These are phyloP conservation scores for Saksenaea oblongispora DNA, from an alignment of 371 early-diverging fungal genomes.

Conservation along the genomic window DNA sequence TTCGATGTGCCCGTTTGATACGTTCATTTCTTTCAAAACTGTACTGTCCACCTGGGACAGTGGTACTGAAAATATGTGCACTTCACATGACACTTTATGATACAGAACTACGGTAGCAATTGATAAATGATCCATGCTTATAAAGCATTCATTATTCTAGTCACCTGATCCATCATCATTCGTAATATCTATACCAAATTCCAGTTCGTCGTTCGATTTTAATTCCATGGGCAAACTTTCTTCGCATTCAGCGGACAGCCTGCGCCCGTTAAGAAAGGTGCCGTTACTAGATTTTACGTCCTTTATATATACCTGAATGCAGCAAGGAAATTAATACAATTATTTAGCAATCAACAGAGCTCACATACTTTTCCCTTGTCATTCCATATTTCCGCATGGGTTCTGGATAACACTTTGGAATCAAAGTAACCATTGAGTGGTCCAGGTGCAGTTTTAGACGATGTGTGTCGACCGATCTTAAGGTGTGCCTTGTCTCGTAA, in stretches of 20 bases:
- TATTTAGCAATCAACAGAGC: not conserved
- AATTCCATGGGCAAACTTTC: slow-evolving; percentile 67
- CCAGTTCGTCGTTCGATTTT: slow-evolving; percentile 66
- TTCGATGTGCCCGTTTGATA: slow-evolving; percentile 12
- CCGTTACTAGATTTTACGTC: slow-evolving; percentile 87
- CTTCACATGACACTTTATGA: slow-evolving; percentile 68
- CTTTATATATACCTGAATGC: slow-evolving; percentile 64
- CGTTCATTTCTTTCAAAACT: slow-evolving; percentile 26
- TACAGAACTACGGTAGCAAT: slow-evolving; percentile 53
- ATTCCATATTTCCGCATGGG: slow-evolving; percentile 84
- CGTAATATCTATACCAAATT: slow-evolving; percentile 87
- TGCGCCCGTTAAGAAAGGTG: slow-evolving; percentile 80
- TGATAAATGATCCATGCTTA: not conserved
- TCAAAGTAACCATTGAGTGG: slow-evolving; percentile 83
- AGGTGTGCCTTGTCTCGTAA: slow-evolving; percentile 54
- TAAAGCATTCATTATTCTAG: not conserved
- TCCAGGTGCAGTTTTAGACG: slow-evolving; percentile 63
- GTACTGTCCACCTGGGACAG: slow-evolving; percentile 40
- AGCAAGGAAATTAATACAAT: not conserved
- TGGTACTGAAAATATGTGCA: slow-evolving; percentile 44
- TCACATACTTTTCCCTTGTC: slow-evolving; percentile 64
- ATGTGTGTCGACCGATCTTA: slow-evolving; percentile 79
- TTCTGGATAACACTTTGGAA: slow-evolving; percentile 81
- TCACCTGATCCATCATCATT: slow-evolving; percentile 60
- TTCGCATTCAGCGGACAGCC: slow-evolving; percentile 72